Base-by-base conservation (phyloP, 352 stramenopile genomes). In the Pythium apleroticum region DNA sequence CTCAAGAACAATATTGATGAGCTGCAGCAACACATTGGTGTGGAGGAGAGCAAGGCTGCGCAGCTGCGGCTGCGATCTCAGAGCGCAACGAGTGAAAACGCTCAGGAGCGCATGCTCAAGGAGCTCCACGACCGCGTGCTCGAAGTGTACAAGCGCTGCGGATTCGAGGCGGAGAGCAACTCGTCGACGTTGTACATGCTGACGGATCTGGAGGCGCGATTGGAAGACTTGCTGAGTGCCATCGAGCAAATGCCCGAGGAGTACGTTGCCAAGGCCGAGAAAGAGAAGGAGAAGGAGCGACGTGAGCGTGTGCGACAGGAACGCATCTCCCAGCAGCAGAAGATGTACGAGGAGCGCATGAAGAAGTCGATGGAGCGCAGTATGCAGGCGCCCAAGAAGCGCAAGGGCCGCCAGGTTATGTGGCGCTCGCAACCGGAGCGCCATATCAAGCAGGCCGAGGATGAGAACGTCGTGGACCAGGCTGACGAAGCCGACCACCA, bases 251-350 rank as follows among this genome's bases (percentile, higher is more conserved):
- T 98, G 90, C 92, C 93, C 0, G 84, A 97, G 48, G 94, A 98
- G 28, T 98, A 97, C 65, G 91, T 98, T 6, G 74, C 89, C 15
- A 97, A 97, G 65, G 89, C 87, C 24, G 94, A 98, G 66, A 98
- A 98, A 58, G 90, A 98, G 43, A 98, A 98, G 64, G 94, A 98
- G 63, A 98, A 98, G 53, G 90, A 97, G 68, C 81, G 94, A 2
- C 80, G 94, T 24, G 92, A 98, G 76, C 84, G 88, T 24, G 92
- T 97, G 54, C 86, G 92, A 1, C 86, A 95, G 48, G 94, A 98
- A 74, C 83, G 93, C 52, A 93, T 97, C 69, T 78, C 87, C n/a
- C 80, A 97, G 69, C 91, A 98, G 73, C 89, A 97, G 65, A 91
- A 92, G 60, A 91, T 96, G 82, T 96, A 98, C 75, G 88, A 97